These are phyloP conservation scores for Aspergillus spinulosporus DNA, from an alignment of 2,329 filamentous ascomycete species.

Conservation along the genomic window DNA sequence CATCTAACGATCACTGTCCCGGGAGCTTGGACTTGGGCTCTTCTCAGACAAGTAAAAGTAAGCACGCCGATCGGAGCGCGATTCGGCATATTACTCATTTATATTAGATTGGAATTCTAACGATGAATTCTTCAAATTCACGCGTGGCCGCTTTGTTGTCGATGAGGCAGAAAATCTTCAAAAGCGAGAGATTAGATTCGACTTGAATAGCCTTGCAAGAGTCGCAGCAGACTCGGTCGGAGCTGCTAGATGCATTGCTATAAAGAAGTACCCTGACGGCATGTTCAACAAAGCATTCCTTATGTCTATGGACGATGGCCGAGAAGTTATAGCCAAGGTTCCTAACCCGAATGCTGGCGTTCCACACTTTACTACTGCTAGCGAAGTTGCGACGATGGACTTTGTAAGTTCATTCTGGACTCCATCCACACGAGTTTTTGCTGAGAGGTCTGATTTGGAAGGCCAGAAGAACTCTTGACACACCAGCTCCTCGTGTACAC, in stretches of 20 bases:
- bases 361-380: slow-evolving; percentile 34
- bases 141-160: slow-evolving; percentile 30
- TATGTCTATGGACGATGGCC: slow-evolving; percentile 34
- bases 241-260: slow-evolving; percentile 19
- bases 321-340: slow-evolving; percentile 35
- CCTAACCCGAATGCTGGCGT: slow-evolving; percentile 37
- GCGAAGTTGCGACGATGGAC: slow-evolving; percentile 39
- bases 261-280: slow-evolving; percentile 32
- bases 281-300: slow-evolving; percentile 34
- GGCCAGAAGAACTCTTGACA: slow-evolving; percentile 26
- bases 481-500: slow-evolving; percentile 23
- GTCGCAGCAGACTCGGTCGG: slow-evolving; percentile 25
- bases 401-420: slow-evolving; percentile 20
- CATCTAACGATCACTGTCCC: slow-evolving; percentile 7
- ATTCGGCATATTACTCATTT: slow-evolving; percentile 20
- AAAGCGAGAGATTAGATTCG: slow-evolving; percentile 25
- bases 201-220: slow-evolving; percentile 25
- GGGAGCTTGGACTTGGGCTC: slow-evolving; percentile 14
- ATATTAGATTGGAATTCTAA: slow-evolving; percentile 29
- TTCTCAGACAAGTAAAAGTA: slow-evolving; percentile 19
- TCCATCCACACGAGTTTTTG: slow-evolving; percentile 6
- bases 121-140: slow-evolving; percentile 33
- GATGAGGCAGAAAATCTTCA: slow-evolving; percentile 28
- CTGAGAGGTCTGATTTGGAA: slow-evolving; percentile 20
- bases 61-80: slow-evolving; percentile 12